phyloP scores from a whole-genome alignment of 2,329 filamentous ascomycete species.

The Tolypocladium album region DNA sequence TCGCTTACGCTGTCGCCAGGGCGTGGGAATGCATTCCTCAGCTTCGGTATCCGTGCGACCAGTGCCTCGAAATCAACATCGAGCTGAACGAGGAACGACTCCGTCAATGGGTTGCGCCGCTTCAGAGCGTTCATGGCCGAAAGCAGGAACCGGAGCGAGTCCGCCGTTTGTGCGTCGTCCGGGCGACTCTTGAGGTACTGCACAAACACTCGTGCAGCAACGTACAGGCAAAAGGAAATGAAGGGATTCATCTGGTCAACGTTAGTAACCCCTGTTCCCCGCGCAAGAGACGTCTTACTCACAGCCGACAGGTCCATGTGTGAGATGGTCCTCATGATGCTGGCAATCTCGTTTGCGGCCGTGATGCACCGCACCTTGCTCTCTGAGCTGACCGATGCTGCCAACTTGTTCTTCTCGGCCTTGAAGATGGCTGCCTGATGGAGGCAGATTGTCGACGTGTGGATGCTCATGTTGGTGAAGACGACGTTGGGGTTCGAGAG shows the following conservation, averaged over 20 bases:
- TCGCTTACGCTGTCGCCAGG: slow-evolving; percentile 38
- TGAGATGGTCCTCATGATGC: slow-evolving; percentile 89
- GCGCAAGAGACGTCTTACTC: slow-evolving; percentile 23
- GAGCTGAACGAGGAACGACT: slow-evolving; percentile 88
- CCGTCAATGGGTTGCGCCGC: slow-evolving; percentile 77
- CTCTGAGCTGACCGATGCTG: slow-evolving; percentile 68
- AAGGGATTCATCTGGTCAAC: slow-evolving; percentile 80
- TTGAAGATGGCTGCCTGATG: slow-evolving; percentile 98
- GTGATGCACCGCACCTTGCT: slow-evolving; percentile 91
- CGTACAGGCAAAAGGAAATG: slow-evolving; percentile 89
- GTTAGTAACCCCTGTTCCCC: not conserved
- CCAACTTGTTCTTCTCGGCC: slow-evolving; percentile 77
- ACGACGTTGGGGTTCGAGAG: slow-evolving; percentile 74
- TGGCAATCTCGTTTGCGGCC: slow-evolving; percentile 86
- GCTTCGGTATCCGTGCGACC: slow-evolving; percentile 48
- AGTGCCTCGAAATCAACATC: slow-evolving; percentile 81
- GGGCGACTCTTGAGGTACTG: slow-evolving; percentile 94
- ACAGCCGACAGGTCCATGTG: slow-evolving; percentile 78
- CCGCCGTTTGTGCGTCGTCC: slow-evolving; percentile 65
- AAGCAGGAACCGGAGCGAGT: slow-evolving; percentile 82
- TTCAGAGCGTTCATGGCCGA: slow-evolving; percentile 86
- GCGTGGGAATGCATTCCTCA: slow-evolving; percentile 44
- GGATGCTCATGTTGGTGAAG: slow-evolving; percentile 93
- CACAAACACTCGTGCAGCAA: slow-evolving; percentile 89
- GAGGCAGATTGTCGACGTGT: slow-evolving; percentile 93